phyloP scores from a whole-genome alignment of 1,284 basidiomycete species.

The Trichosporon asahii region DNA sequence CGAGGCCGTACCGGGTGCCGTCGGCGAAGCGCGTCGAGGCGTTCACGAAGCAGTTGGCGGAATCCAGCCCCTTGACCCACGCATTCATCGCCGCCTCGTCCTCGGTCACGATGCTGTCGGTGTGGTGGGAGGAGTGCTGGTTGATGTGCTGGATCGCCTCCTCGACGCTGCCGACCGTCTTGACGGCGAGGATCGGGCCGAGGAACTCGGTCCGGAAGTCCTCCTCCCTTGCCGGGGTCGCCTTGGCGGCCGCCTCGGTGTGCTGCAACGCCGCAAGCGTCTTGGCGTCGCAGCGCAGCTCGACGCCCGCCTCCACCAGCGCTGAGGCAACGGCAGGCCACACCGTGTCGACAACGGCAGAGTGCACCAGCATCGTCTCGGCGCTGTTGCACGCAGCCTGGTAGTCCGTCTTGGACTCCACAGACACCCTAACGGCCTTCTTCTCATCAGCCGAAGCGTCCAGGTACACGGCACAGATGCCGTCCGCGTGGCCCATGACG shows the following conservation, averaged over 20 bases:
- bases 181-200: slow-evolving; percentile 75
- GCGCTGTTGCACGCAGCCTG: slow-evolving; percentile 93
- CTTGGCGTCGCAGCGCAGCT: slow-evolving; percentile 71
- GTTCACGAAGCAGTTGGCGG: slow-evolving; percentile 90
- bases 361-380: slow-evolving; percentile 86
- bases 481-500: slow-evolving; percentile 94
- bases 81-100: slow-evolving; percentile 61
- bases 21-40: slow-evolving; percentile 94
- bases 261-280: slow-evolving; percentile 59
- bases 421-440: slow-evolving; percentile 74
- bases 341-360: slow-evolving; percentile 63
- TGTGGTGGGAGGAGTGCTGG: slow-evolving; percentile 88
- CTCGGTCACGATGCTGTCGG: slow-evolving; percentile 90
- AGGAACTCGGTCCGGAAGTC: slow-evolving; percentile 88
- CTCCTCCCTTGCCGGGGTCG: slow-evolving; percentile 58
- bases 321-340: slow-evolving; percentile 77
- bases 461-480: slow-evolving; percentile 32
- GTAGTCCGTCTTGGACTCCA: slow-evolving; percentile 95
- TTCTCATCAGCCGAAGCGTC: slow-evolving; percentile 70
- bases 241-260: slow-evolving; percentile 52
- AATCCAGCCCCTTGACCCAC: slow-evolving; percentile 85
- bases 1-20: slow-evolving; percentile 94
- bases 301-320: slow-evolving; percentile 67
- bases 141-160: slow-evolving; percentile 88
- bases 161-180: slow-evolving; percentile 65